Evolutionary conservation across 345 rosid species (phyloP).

Genomic region (Raphanus raphanistrum): DNA sequence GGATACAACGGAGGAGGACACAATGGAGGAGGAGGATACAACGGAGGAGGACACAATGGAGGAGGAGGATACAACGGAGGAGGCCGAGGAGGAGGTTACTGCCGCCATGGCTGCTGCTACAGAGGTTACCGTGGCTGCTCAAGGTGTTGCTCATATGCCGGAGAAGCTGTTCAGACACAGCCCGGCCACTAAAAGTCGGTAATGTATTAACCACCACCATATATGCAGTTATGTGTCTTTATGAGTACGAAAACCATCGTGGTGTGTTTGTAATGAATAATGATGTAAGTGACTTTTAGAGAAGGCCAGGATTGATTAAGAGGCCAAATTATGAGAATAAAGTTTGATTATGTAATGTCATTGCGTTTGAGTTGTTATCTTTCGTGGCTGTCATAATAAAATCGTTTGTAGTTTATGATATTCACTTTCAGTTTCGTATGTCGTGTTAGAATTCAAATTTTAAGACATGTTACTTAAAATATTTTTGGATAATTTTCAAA

Average conservation of each 20-base stretch:
- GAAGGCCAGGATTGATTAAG: background rate
- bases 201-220: background rate
- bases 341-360: slow-evolving; percentile 9
- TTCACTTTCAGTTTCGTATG: background rate
- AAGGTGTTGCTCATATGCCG: slow-evolving; percentile 28
- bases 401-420: background rate
- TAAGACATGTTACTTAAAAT: background rate
- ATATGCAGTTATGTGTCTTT: background rate
- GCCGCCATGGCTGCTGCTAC: slow-evolving; percentile 19
- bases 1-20: background rate
- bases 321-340: background rate
- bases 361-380: slow-evolving; percentile 4
- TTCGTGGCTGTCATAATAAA: background rate
- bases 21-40: background rate
- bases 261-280: slow-evolving; percentile 19
- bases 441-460: background rate
- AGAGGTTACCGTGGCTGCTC: slow-evolving; percentile 8
- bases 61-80: background rate
- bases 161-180: slow-evolving; percentile 24
- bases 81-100: slow-evolving; percentile 6
- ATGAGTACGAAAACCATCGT: slow-evolving; percentile 2
- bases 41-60: slow-evolving; percentile 16
- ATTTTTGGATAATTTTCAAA: background rate
- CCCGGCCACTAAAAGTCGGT: slow-evolving; percentile 17
- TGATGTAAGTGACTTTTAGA: background rate